Base-by-base conservation (phyloP, 305 asterid genomes). In the Solanum chacoense region DNA sequence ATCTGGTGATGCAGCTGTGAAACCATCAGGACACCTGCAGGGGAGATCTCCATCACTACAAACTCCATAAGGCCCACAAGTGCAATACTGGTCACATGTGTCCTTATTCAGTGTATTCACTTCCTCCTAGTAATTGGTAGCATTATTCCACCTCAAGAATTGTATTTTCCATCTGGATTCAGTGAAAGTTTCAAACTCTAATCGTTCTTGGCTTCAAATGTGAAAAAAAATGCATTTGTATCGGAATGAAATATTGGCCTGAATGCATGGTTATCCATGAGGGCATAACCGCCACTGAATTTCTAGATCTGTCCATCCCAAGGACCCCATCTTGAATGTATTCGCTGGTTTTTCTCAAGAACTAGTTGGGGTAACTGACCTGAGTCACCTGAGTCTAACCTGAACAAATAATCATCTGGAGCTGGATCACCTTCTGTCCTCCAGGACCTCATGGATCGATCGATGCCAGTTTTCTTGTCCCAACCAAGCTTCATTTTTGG, bases 401-500 rank as follows among this genome's bases (percentile, higher is more conserved):
- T 67, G 85, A 93, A 93, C 50, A 89, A 86, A 16, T 89, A 93
- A 1, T 93, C 94, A 3, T 96, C 96, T 4, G 73, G 12, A 5
- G 88, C 88, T 8, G 96, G 97, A 88, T 94, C 94, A 1, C 18
- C 45, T 11, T 38, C 14, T 42, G 87, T 91, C 63, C 63, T 91
- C 96, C 95, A 91, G 10, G 98, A 94, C 14, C 89, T 94, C 81
- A 93, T 88, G 37, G 83, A 83, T 11, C 90, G 90, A 26, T 90
- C 78, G 8, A 84, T 24, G 18, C 59, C 42, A 8, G 87, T 24
- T 71, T 89, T 88, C 10, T 88, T 26, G 22, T 93, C 93, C 96
- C 93, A 92, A 0, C 97, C 96, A 0, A 95, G 93, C 50, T 90
- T 92, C 98, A 94, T 95, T 31, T 94, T 93, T 6, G 96, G 96